Evolutionary conservation across 176 grass and related monocot genomes (phyloP), one percentile per base, ranked within the genome.

Genomic region (Luzula sylvatica): DNA sequence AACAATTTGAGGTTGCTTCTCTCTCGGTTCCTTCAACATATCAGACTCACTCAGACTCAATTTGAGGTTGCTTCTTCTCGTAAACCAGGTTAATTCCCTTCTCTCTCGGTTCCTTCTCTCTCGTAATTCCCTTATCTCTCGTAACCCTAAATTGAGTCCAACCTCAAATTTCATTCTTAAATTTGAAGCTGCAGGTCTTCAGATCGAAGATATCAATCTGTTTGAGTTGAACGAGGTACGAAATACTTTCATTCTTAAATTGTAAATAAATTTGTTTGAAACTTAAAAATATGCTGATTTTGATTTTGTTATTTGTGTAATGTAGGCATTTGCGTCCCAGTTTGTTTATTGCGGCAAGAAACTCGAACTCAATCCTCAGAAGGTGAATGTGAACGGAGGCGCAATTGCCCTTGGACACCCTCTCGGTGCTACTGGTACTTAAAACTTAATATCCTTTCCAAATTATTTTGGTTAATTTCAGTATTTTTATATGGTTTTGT

Each of bases 301-400:
- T n/a, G n/a, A n/a, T 16, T 3, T 20, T 43, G n/a, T n/a, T 8
- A 15, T 15, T 38, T 28, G 5, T 17, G n/a, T 60, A 53, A 39
- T 15, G 0, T 57, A 98, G 92, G 92, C 92, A 20, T 98, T 98
- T 62, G 92, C 92, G 1, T 98, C 92, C 7, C 92, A 98, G 20
- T 90, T 67, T 68, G 75, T 86, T 4, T 98, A 86, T 46, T 83
- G 81, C 70, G 82, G 85, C 71, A 98, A 98, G 41, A 77, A 90
- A 47, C 42, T 98, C 25, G 83, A 77, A 3, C 74, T 98, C 9
- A 81, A 98, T 83, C 55, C 53, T 23, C 54, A 77, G 11, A 98
- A 90, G 67, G 85, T 98, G 25, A 90, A 98, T 61, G 92, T 90
- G 61, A 98, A 98, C 11, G 92, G 92, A 68, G 92, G 92, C 11